Evolutionary conservation across 345 rosid species (phyloP).

Genomic region (Pugionium cornutum): DNA sequence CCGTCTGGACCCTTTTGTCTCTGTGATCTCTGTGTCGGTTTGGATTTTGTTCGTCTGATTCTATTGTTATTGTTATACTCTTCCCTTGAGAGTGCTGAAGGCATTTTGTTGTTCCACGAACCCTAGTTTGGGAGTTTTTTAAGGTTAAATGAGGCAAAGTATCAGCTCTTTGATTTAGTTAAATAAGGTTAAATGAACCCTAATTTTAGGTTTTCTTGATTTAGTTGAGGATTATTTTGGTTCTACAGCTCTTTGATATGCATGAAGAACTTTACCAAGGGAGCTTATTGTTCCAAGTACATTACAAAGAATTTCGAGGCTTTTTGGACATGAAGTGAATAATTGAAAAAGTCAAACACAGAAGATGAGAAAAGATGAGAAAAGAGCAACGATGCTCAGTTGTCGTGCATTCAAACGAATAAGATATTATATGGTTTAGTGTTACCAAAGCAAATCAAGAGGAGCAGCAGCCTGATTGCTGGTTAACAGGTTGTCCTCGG

Average conservation of each 20-base stretch:
- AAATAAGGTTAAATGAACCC: too few species aligned
- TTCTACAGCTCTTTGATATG: neutral
- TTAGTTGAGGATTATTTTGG: neutral
- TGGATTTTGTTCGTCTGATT: slow-evolving; percentile 33
- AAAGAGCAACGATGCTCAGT: slow-evolving; percentile 8
- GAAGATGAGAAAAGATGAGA: slow-evolving; percentile 11
- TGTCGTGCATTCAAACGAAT: slow-evolving; percentile 38
- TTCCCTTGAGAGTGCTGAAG: slow-evolving; percentile 26
- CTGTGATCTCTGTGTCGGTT: slow-evolving; percentile 24
- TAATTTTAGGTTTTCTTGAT: neutral
- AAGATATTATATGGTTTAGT: slow-evolving; percentile 27
- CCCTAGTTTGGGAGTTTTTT: slow-evolving; percentile 19
- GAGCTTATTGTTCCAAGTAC: slow-evolving; percentile 28
- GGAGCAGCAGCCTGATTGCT: slow-evolving; percentile 93
- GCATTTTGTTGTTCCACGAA: slow-evolving; percentile 25
- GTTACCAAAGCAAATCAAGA: slow-evolving; percentile 45
- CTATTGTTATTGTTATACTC: slow-evolving; percentile 18
- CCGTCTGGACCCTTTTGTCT: slow-evolving; percentile 6
- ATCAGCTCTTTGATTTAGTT: too few species aligned
- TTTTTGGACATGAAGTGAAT: slow-evolving; percentile 24
- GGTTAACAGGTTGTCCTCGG: slow-evolving; percentile 91
- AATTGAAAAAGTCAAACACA: slow-evolving; percentile 20
- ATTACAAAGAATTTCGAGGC: slow-evolving; percentile 37
- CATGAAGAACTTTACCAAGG: slow-evolving; percentile 10
- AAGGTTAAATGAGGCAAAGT: neutral